Base-by-base conservation (phyloP, 1,139 yeast species). In the Suhomyces anneliseae region DNA sequence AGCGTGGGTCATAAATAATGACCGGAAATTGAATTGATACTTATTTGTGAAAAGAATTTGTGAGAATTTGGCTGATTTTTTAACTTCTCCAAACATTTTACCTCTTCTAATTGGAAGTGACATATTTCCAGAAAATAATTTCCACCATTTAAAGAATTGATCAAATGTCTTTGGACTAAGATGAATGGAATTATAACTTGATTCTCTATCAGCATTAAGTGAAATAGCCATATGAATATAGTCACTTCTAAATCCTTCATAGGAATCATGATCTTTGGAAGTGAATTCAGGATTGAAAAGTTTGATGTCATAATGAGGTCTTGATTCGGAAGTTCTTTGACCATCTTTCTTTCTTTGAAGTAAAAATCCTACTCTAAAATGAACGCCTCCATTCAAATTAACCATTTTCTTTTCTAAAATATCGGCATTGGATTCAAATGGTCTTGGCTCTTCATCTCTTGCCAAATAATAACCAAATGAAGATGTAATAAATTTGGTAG, bases 191-290 rank as follows among this genome's bases (percentile, higher is more conserved):
- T 75, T 76, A 51, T 74, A 70, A 49, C 75, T 68, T 5, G 62
- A 54, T 8, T 65, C 70, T 26, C 63, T 62, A 50, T 70, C 64
- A 26, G 95, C 87, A 38, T 76, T 68, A 39, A 92, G 74, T 0
- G 88, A 76, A 31, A 92, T 74, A 0, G 95, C 88, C 79, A 92
- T 71, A 61, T 90, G 96, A 14, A 90, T 74, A 56, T 79, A 87
- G 44, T 87, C 83, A 46, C 95, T 83, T 61, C 98, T 71, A 68
- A 87, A 92, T 0, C 89, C 95, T 5, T 64, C 62, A 59, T 85
- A 92, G 0, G 97, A 88, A 63, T 93, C 98, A 56, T 85, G 84
- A 0, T 60, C 65, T 2, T 67, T 62, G 9, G 70, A 57, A 4
- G 87, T 80, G 58, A 60, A 81, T 5, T 80, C 72, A 0, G 97